Base-by-base conservation (phyloP, 495 filamentous ascomycete genomes). In the Recurvomyces mirabilis region DNA sequence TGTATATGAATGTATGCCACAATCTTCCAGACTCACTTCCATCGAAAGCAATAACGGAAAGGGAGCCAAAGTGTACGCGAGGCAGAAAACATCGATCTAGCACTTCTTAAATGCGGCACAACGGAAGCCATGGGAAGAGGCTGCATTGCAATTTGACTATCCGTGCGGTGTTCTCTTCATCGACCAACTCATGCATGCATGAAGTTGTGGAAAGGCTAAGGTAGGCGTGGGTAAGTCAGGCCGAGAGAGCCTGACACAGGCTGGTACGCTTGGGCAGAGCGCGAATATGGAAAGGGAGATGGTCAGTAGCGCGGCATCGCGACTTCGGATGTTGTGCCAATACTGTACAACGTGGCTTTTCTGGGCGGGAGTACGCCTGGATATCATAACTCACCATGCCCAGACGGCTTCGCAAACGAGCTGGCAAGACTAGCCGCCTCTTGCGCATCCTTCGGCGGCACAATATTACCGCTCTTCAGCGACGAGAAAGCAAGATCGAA, bases 71-170 rank as follows among this genome's bases (percentile, higher is more conserved):
- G 46, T 43, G 46, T 43, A 43, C 43, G 24, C 19, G 34, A 39
- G 20, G 28, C 22, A 26, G 29, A 36, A 33, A 38, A 12, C 10
- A n/a, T 53, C 29, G 25, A 22, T 53, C 7, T 32, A 43, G 50
- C 50, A 53, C 50, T 53, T 53, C 50, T 43, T 40, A 47, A 47
- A 43, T 42, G 46, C 83, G 87, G 87, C 87, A 85, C 87, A 88
- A 85, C 78, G 69, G 66, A 77, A 86, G 83, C 75, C 83, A 94
- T 82, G 63, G 68, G 49, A 15, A 71, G 67, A 55, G 71, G 70
- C 79, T 72, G 75, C 71, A 81, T 84, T 86, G 87, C 77, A 94
- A 93, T 93, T 93, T 94, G 87, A 93, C 87, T 20, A 94, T 93
- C 84, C 79, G 84, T 93, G 87, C 87, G 88, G 25, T 47, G 14